Evolutionary conservation across 2,329 filamentous ascomycete genomes (phyloP).

Genomic region (Penicillium sp.): DNA sequence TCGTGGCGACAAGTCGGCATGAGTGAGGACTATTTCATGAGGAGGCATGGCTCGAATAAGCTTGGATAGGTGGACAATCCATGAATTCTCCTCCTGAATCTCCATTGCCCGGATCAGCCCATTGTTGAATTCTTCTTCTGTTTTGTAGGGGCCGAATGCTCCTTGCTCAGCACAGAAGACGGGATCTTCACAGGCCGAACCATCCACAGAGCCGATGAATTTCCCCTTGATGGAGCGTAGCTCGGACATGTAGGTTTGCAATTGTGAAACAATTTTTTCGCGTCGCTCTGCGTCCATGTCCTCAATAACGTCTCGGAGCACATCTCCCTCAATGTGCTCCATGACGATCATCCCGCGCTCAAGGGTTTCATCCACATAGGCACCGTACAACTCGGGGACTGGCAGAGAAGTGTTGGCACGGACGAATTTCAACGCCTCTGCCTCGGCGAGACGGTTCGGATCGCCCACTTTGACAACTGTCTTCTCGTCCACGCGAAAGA

Average conservation of each 20-base stretch:
- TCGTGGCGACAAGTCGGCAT: background rate
- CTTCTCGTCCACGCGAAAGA: background rate
- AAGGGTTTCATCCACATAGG: background rate
- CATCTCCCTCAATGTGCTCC: background rate
- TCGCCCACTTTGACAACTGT: background rate
- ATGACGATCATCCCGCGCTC: background rate
- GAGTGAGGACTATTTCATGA: background rate
- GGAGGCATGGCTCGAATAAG: background rate
- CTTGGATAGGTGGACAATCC: background rate
- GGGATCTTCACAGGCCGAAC: background rate
- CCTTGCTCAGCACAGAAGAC: background rate
- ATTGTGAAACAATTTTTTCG: background rate
- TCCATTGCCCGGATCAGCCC: background rate
- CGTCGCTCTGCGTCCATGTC: background rate
- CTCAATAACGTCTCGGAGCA: background rate
- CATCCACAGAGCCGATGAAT: background rate
- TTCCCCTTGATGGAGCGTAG: background rate
- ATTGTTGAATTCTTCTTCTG: background rate
- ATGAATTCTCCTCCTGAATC: background rate
- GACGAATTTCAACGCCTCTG: background rate
- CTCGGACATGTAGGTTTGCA: background rate
- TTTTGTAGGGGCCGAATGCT: background rate
- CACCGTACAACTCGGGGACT: background rate
- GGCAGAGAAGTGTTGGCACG: background rate
- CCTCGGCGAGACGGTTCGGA: background rate